Percentiles rank a stretch among this genome's conserved stretches.
Conservation (phyloP, 1,284 basidiomycete species). For the Dichomitus squalens region DNA sequence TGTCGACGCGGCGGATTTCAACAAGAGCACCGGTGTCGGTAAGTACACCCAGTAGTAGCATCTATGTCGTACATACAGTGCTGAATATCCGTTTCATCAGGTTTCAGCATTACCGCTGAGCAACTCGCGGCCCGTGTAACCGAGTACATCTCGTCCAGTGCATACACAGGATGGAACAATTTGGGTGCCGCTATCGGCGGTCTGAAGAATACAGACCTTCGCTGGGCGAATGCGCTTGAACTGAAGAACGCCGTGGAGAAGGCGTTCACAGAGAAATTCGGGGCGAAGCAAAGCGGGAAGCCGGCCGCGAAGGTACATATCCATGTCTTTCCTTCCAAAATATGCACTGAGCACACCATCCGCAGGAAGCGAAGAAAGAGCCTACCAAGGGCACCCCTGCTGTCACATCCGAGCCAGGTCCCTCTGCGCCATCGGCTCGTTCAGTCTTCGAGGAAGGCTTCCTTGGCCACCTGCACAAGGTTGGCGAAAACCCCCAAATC, state of each 20-base stretch:
- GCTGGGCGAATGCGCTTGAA: slow-evolving; percentile 91
- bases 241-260: slow-evolving; percentile 88
- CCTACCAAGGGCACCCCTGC: slow-evolving; percentile 30
- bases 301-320: slow-evolving; percentile 68
- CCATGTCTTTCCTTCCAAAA: not conserved
- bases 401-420: slow-evolving; percentile 38
- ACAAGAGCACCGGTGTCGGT: slow-evolving; percentile 90
- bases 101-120: slow-evolving; percentile 76
- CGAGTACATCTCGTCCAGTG: slow-evolving; percentile 59
- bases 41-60: slow-evolving; percentile 35
- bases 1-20: slow-evolving; percentile 75
- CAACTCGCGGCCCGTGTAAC: slow-evolving; percentile 68
- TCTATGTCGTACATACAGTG: not conserved
- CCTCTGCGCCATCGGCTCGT: slow-evolving; percentile 47
- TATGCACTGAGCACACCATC: not conserved
- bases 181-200: slow-evolving; percentile 74
- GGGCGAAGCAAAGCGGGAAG: slow-evolving; percentile 72
- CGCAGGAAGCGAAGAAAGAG: slow-evolving; percentile 60
- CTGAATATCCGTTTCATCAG: slow-evolving; percentile 41
- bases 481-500: slow-evolving; percentile 93
- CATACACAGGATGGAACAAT: slow-evolving; percentile 73
- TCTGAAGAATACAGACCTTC: slow-evolving; percentile 70
- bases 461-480: slow-evolving; percentile 90
- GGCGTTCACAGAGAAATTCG: slow-evolving; percentile 77
- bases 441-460: slow-evolving; percentile 95